Evolutionary conservation across 495 filamentous ascomycete genomes (phyloP).

Genomic region (Talaromyces liani): DNA sequence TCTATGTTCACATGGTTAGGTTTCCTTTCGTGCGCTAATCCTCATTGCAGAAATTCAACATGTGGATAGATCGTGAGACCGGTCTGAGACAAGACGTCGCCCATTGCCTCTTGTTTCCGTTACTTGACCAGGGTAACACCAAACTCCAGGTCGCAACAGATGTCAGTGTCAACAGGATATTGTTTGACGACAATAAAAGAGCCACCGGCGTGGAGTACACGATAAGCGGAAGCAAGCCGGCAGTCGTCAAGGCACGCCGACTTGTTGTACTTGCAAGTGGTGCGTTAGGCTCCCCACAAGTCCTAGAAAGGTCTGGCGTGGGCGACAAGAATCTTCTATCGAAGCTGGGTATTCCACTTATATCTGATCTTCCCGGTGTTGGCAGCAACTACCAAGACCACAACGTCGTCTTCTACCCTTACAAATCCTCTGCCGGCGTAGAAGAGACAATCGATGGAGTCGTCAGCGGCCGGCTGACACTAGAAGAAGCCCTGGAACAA

Average conservation of each 20-base stretch:
- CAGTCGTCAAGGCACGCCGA: constrained; percentile 36
- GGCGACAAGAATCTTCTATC: constrained; percentile 29
- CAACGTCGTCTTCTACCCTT: constrained; percentile 23
- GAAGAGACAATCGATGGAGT: constrained; percentile 31
- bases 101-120: constrained; percentile 35
- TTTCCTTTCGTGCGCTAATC: neutral
- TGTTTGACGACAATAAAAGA: constrained; percentile 41
- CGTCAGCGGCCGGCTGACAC: constrained; percentile 19
- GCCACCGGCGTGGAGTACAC: constrained; percentile 37
- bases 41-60: neutral
- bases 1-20: no score
- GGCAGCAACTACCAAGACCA: constrained; percentile 46
- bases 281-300: constrained; percentile 42
- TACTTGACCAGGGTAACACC: constrained; percentile 35
- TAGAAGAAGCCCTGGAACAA: constrained; percentile 1
- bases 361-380: constrained; percentile 32
- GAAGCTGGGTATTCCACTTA: constrained; percentile 27
- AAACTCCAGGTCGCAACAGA: constrained; percentile 47
- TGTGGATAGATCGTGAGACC: constrained; percentile 5
- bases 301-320: constrained; percentile 58
- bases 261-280: constrained; percentile 56
- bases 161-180: constrained; percentile 40
- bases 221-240: constrained; percentile 16
- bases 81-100: constrained; percentile 40
- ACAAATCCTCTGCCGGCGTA: constrained; percentile 19